Evolutionary conservation across 2,329 filamentous ascomycete species (phyloP).

Genomic region (Hymenoscyphus scutula): DNA sequence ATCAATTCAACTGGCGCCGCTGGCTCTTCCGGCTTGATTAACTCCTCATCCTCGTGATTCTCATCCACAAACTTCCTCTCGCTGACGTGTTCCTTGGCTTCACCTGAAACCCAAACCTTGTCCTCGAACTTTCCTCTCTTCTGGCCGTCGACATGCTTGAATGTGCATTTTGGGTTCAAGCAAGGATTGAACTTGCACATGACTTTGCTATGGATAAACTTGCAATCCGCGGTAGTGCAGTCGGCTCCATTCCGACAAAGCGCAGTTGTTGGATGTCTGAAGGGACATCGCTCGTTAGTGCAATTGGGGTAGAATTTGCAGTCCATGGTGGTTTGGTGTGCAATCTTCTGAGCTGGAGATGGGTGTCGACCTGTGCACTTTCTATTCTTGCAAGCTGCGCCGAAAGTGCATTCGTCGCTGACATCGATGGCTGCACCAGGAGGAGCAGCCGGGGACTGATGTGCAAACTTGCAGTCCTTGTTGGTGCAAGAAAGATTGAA

Average conservation of each 20-base stretch:
- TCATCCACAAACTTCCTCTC: constrained; percentile 85
- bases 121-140: constrained; percentile 76
- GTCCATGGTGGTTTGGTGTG: constrained; percentile 78
- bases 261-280: constrained; percentile 83
- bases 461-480: constrained; percentile 85
- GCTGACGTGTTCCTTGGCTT: constrained; percentile 67
- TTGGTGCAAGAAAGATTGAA: constrained; percentile 89
- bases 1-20: constrained; percentile 25
- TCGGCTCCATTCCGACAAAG: constrained; percentile 88
- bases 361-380: constrained; percentile 93
- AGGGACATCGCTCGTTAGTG: constrained; percentile 81
- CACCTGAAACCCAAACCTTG: constrained; percentile 80
- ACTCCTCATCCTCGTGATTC: constrained; percentile 53
- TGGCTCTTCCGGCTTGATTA: constrained; percentile 33
- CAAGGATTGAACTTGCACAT: constrained; percentile 92
- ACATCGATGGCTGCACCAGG: constrained; percentile 75
- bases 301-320: constrained; percentile 93
- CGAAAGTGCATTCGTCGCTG: constrained; percentile 76
- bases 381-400: constrained; percentile 89
- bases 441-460: constrained; percentile 88
- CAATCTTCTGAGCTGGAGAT: constrained; percentile 76
- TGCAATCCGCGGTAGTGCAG: constrained; percentile 78
- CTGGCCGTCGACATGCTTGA: constrained; percentile 89
- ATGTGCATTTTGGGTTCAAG: constrained; percentile 81
- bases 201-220: constrained; percentile 82